Base-by-base conservation (phyloP, 371 early-diverging fungal species). In the Mucor irregularis region DNA sequence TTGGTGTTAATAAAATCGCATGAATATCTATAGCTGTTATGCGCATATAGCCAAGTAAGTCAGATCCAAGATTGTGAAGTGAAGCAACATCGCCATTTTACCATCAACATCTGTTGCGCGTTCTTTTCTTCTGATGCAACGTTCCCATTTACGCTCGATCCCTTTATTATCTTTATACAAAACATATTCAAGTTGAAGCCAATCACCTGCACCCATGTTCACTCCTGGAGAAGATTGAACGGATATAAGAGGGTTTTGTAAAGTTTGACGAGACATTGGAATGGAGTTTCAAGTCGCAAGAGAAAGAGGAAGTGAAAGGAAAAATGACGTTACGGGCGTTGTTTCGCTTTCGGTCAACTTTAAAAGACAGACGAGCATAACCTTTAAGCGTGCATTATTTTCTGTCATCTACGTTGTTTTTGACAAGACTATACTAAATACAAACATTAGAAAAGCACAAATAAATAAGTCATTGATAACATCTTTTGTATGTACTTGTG, bases 1-100 rank as follows among this genome's bases (percentile, higher is more conserved):
- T 44, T 26, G 64, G 68, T 4, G 61, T 64, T n/a, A 54, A 42
- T 13, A 79, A 31, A 26, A 79, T 56, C 14, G 72, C 80, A 40
- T 79, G 78, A 31, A 82, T 73, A 62, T 82, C 82, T 14, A 79
- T 69, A 38, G 82, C 82, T 77, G 66, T 37, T 30, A 8, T n/a
- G n/a, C n/a, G n/a, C n/a, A n/a, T 8, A 33, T 4, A 30, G 0
- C 10, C 17, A 22, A 24, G 42, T 24, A 14, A 34, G 35, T 34
- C n/a, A n/a, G n/a, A n/a, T n/a, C n/a, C n/a, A 31, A 4, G 9
- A 37, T 35, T 38, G 16, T 21, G 16, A 4, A 5, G 30, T 8
- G 31, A 39, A 8, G 14, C 31, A 28, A 28, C 13, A 25, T 19
- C 7, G 21, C 42, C n/a, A n/a, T 13, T 42, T 43, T 69, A 76